Percentiles rank a stretch among this genome's conserved stretches.
phyloP scores from a whole-genome alignment of 176 grass and related monocot species.

The Triticum aestivum region DNA sequence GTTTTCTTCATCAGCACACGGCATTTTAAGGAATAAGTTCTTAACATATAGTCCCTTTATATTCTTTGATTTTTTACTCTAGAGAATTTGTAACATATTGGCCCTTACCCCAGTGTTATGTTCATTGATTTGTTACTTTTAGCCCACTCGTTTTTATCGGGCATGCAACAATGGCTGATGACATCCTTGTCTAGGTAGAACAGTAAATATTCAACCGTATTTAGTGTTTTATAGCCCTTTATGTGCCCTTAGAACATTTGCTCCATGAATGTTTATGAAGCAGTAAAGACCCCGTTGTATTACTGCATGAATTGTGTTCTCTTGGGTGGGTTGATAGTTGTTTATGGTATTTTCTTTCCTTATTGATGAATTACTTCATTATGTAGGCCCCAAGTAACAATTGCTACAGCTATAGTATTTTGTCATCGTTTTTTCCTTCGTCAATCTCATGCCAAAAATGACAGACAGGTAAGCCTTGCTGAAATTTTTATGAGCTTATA shows the following conservation, averaged over 20 bases:
- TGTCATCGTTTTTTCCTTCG: constrained; percentile 91
- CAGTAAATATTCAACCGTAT: background rate
- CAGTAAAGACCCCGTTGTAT: background rate
- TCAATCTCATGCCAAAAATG: constrained; percentile 83
- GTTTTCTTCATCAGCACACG: background rate
- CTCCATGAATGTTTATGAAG: background rate
- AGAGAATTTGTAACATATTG: background rate
- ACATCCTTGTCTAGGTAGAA: constrained; percentile 5
- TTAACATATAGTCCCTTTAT: background rate
- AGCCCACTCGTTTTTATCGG: background rate
- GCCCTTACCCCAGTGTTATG: background rate
- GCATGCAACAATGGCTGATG: background rate
- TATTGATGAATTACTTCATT: constrained; percentile 15
- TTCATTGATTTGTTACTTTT: constrained; percentile 12
- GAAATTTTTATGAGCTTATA: background rate
- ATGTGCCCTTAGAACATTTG: background rate
- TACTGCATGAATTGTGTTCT: background rate
- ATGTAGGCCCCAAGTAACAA: constrained; percentile 76
- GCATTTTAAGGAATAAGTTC: background rate
- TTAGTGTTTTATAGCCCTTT: background rate
- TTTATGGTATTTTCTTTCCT: background rate
- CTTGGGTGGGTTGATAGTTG: constrained; percentile 4
- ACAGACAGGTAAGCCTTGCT: constrained; percentile 73
- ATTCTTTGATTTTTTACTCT: background rate
- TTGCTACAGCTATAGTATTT: constrained; percentile 87